Evolutionary conservation across 345 rosid genomes (phyloP).

Genomic region (Orychophragmus violaceus): DNA sequence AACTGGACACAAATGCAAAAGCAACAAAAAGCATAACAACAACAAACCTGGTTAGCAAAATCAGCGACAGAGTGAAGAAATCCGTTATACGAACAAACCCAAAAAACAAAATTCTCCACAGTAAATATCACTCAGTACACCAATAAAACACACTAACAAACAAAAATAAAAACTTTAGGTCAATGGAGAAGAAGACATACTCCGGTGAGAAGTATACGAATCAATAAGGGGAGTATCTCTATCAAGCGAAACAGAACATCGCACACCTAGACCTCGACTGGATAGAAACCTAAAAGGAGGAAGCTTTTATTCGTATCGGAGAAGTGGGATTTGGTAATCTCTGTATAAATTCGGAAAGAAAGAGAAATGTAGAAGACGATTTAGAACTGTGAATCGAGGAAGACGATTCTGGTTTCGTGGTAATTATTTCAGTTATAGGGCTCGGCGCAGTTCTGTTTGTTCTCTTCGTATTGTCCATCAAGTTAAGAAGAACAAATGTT

Average conservation of each 20-base stretch:
- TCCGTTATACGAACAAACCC: constrained; percentile 30
- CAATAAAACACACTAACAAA: background rate
- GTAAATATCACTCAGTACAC: background rate
- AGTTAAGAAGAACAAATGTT: background rate
- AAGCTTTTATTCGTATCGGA: constrained; percentile 25
- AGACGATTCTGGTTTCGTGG: background rate
- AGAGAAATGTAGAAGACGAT: background rate
- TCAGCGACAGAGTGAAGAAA: constrained; percentile 82
- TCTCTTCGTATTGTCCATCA: constrained; percentile 13
- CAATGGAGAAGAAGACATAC: constrained; percentile 29
- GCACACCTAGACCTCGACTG: constrained; percentile 22
- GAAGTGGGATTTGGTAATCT: background rate
- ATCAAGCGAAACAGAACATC: constrained; percentile 36
- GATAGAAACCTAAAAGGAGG: constrained; percentile 22
- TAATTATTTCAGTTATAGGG: no score
- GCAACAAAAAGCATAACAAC: background rate
- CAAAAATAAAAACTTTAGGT: background rate
- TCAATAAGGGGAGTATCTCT: constrained; percentile 8
- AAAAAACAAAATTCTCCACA: background rate
- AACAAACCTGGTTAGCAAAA: constrained; percentile 88
- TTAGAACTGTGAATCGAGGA: background rate
- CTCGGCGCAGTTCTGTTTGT: background rate
- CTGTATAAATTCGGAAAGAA: background rate
- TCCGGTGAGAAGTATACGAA: constrained; percentile 34
- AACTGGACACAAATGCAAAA: background rate